Evolutionary conservation across 371 early-diverging fungal genomes (phyloP).

Genomic region (Actinomortierella wolfii): DNA sequence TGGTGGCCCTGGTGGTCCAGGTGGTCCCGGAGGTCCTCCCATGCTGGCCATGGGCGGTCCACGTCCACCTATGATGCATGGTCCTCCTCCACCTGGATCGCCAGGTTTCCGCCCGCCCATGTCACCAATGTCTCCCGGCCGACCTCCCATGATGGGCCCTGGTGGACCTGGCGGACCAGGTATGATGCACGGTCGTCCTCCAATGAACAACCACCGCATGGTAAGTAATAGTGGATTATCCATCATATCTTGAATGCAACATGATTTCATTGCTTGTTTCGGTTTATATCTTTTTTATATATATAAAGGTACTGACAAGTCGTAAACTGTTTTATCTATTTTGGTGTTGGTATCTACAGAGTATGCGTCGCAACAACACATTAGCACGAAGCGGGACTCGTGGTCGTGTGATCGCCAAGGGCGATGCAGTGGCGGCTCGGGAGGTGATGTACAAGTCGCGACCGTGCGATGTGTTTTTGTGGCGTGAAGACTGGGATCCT

Average conservation of each 20-base stretch:
- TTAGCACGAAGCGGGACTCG: slow-evolving; percentile 14
- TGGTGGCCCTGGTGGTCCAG: slow-evolving; percentile 38
- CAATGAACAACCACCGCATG: slow-evolving; percentile 26
- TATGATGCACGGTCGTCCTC: slow-evolving; percentile 8
- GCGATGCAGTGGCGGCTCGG: slow-evolving; percentile 23
- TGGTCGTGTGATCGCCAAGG: slow-evolving; percentile 7
- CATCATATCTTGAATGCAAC: too few species aligned
- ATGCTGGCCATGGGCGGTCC: slow-evolving; percentile 45
- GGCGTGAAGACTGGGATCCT: slow-evolving; percentile 47
- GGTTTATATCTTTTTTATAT: too few species aligned
- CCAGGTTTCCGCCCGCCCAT: slow-evolving; percentile 35
- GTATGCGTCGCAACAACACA: slow-evolving; percentile 40
- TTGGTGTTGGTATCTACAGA: slow-evolving; percentile 6
- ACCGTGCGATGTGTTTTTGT: slow-evolving; percentile 45
- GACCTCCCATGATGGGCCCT: slow-evolving; percentile 33
- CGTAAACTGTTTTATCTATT: not conserved
- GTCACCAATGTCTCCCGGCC: slow-evolving; percentile 29
- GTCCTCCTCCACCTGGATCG: slow-evolving; percentile 7
- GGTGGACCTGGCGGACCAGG: slow-evolving; percentile 18
- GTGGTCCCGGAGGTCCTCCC: slow-evolving; percentile 16
- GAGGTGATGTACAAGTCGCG: slow-evolving; percentile 38
- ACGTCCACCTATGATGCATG: slow-evolving; percentile 11
- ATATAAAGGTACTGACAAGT: too few species aligned
- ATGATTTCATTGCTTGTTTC: not conserved
- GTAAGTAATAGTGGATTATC: slow-evolving; percentile 15